Base-by-base conservation (phyloP, 2,329 filamentous ascomycete species). In the Immersiporthe knoxdaviesiana region DNA sequence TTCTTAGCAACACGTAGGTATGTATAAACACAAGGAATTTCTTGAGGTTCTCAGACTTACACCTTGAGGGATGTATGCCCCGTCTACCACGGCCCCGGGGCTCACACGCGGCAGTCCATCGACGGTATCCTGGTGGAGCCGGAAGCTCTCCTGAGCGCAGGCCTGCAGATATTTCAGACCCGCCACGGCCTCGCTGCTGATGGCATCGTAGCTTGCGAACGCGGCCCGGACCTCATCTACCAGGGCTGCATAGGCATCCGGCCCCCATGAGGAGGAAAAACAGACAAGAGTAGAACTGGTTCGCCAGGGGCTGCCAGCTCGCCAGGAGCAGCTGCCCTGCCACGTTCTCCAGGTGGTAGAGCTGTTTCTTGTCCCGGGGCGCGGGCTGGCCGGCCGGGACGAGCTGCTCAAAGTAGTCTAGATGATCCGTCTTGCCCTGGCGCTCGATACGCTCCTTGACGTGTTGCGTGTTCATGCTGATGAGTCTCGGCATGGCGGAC, bases 381-480 rank as follows among this genome's bases (percentile, higher is more conserved):
- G 52, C 39, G 6, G 73, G 71, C 14, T 52, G 59, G 35, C 74
- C 71, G 2, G 68, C 50, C 0, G 72, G 72, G 6, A 74, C 18
- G 1, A 76, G 60, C 47, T 74, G 70, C 30, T 76, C 74, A 32
- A 75, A 70, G 35, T 75, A 74, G 70, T 76, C 75, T 7, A 70
- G 44, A 58, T 75, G 73, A 50, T 72, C 56, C 2, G 67, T 69
- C 39, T 66, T 71, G 12, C 69, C 68, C 1, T 70, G 61, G 14
- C 63, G 67, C 3, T 68, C 67, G 30, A 75, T 71, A 12, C 72
- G 72, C 18, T 27, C n/a, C 11, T 69, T 47, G 1, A 74, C 61
- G 27, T 59, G 3, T 21, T 21, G 44, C 18, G 44, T 21, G 44
- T 50, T 50, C 44, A n/a, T n/a, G 3, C 37, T 50, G 44, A 50